phyloP scores from a whole-genome alignment of 169 alveolate genomes.

The Besnoitia besnoiti region DNA sequence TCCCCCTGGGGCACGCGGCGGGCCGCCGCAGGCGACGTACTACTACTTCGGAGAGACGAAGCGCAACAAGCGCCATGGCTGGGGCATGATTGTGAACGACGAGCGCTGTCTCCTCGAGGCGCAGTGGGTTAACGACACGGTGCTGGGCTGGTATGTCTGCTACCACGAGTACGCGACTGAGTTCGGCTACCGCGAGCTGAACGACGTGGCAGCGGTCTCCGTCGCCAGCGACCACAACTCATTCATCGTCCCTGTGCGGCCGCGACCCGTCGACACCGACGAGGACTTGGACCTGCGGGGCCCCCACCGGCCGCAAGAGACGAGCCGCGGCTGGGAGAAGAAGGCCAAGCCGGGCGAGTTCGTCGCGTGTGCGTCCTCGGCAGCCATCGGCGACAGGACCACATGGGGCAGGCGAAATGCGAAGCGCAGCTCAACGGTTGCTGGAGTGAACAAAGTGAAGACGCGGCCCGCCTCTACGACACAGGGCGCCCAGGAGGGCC shows the following conservation, averaged over 20 bases:
- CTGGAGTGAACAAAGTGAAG: background rate
- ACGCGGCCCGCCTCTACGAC: too few relatives aligned
- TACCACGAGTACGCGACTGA: slow-evolving; percentile 42
- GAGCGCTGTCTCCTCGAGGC: slow-evolving; percentile 42
- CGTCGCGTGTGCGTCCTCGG: too few relatives aligned
- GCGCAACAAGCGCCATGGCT: slow-evolving; percentile 33
- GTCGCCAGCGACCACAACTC: slow-evolving; percentile 38
- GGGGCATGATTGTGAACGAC: slow-evolving; percentile 43
- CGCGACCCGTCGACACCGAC: background rate
- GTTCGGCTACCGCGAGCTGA: slow-evolving; percentile 46
- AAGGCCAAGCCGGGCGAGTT: background rate
- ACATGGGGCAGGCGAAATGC: background rate
- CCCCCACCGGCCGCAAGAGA: background rate
- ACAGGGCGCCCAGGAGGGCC: too few relatives aligned
- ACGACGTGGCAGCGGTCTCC: slow-evolving; percentile 9
- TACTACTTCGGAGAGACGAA: slow-evolving; percentile 41
- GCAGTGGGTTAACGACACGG: slow-evolving; percentile 48
- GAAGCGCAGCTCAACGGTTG: background rate
- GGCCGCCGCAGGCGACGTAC: background rate
- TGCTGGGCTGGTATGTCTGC: slow-evolving; percentile 50
- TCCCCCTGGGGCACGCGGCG: background rate
- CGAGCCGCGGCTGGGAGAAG: too few relatives aligned
- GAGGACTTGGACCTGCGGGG: background rate
- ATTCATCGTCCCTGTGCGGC: slow-evolving; percentile 23
- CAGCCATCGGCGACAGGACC: background rate